Conservation (phyloP, 768 basidiomycete genomes). For the Dentipellis sp. region DNA sequence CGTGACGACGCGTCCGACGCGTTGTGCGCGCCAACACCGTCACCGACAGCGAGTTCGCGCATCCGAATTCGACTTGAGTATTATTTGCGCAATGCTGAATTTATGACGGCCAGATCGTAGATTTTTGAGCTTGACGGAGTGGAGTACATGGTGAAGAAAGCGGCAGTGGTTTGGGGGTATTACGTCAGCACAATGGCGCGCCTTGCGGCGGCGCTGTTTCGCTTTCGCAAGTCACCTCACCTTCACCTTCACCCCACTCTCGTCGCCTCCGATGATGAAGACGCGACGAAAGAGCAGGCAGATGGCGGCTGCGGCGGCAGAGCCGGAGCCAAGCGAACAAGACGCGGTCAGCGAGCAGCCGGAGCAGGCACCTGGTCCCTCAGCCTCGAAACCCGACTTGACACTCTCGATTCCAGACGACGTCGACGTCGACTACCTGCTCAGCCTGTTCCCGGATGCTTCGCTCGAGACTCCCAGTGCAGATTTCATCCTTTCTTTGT, state of each 20-base stretch:
- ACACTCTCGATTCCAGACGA: conserved; percentile 52
- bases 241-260: neutral
- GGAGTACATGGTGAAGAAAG: too few relatives aligned
- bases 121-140: too few relatives aligned
- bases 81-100: too few relatives aligned
- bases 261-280: conserved; percentile 24
- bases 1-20: too few relatives aligned
- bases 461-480: conserved; percentile 46
- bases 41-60: too few relatives aligned
- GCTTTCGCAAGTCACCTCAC: neutral
- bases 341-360: conserved; percentile 20
- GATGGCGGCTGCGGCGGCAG: conserved; percentile 30
- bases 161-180: too few relatives aligned
- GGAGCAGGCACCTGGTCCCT: conserved; percentile 23
- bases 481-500: conserved; percentile 53
- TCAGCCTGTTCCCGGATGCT: conserved; percentile 51
- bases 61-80: too few relatives aligned
- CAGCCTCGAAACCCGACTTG: conserved; percentile 28
- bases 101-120: too few relatives aligned
- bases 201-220: neutral
- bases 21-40: too few relatives aligned
- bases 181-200: neutral
- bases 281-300: conserved; percentile 60
- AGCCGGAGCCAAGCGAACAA: conserved; percentile 6
- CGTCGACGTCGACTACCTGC: conserved; percentile 52